Percentiles rank a stretch among this genome's conserved stretches.
phyloP scores from a whole-genome alignment of 345 rosid genomes.

The Microthlaspi erraticum region DNA sequence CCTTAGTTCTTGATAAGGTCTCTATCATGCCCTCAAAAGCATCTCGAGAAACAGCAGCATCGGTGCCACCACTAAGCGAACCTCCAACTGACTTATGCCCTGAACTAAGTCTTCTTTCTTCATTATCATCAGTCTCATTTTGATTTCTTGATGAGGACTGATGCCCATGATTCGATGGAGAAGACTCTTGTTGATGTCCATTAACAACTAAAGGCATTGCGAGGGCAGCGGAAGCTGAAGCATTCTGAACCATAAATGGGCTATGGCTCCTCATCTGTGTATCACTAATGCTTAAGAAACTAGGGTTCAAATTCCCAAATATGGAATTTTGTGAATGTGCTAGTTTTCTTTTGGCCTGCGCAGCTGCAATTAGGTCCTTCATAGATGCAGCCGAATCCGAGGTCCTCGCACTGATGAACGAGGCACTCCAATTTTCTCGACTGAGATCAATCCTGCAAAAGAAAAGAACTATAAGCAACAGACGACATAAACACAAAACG shows the following conservation, averaged over 20 bases:
- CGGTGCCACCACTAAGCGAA: slow-evolving; percentile 89
- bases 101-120: slow-evolving; percentile 78
- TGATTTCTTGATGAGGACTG: slow-evolving; percentile 54
- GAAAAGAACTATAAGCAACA: not conserved
- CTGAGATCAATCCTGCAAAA: slow-evolving; percentile 52
- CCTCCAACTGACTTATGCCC: slow-evolving; percentile 69
- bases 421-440: slow-evolving; percentile 54
- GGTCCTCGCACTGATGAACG: slow-evolving; percentile 55
- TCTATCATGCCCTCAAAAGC: slow-evolving; percentile 99
- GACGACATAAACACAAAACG: slow-evolving; percentile 21
- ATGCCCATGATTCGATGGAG: slow-evolving; percentile 65
- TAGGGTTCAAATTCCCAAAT: slow-evolving; percentile 49
- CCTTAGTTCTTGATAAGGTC: slow-evolving; percentile 97
- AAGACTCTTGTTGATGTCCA: slow-evolving; percentile 53
- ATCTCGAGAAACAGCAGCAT: slow-evolving; percentile 97
- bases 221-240: slow-evolving; percentile 52
- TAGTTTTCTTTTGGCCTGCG: slow-evolving; percentile 88
- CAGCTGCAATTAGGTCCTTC: slow-evolving; percentile 98
- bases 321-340: slow-evolving; percentile 69
- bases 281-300: slow-evolving; percentile 52
- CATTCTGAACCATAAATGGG: slow-evolving; percentile 57
- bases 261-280: slow-evolving; percentile 60
- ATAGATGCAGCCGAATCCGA: slow-evolving; percentile 72
- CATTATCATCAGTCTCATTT: slow-evolving; percentile 65
- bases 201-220: slow-evolving; percentile 52